Percentiles rank a stretch among this genome's conserved stretches.
These are phyloP conservation scores for Nannizziopsis arthrosporioides DNA, from an alignment of 2,329 filamentous ascomycete genomes.

Conservation along the genomic window DNA sequence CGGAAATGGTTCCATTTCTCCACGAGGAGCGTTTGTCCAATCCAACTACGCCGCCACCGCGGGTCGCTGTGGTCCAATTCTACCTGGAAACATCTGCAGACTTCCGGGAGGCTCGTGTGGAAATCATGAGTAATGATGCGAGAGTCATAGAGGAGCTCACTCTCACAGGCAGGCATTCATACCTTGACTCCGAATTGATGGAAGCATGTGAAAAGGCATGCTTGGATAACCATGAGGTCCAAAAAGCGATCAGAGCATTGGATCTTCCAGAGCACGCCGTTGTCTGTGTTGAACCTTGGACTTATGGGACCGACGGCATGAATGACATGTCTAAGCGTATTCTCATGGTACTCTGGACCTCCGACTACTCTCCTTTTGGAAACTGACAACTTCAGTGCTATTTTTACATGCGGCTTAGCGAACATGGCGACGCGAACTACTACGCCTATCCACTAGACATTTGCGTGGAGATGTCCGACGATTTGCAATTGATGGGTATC, in stretches of 20 bases:
- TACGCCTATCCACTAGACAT: slow-evolving; percentile 49
- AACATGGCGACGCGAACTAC: slow-evolving; percentile 42
- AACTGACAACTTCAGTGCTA: slow-evolving; percentile 20
- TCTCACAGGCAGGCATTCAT: slow-evolving; percentile 36
- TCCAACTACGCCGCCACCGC: slow-evolving; percentile 20
- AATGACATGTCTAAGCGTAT: slow-evolving; percentile 33
- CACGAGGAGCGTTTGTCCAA: slow-evolving; percentile 32
- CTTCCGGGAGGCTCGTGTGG: slow-evolving; percentile 17
- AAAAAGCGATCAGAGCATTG: slow-evolving; percentile 34
- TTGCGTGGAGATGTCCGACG: slow-evolving; percentile 33
- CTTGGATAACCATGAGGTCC: slow-evolving; percentile 33
- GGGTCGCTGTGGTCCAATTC: slow-evolving; percentile 34
- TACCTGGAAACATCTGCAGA: slow-evolving; percentile 10
- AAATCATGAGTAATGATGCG: slow-evolving; percentile 16
- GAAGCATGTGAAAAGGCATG: slow-evolving; percentile 39
- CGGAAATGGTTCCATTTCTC: slow-evolving; percentile 37
- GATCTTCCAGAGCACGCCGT: slow-evolving; percentile 36
- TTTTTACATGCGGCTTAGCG: slow-evolving; percentile 33
- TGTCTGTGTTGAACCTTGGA: slow-evolving; percentile 45
- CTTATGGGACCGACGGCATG: slow-evolving; percentile 45
- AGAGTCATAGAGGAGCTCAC: slow-evolving; percentile 22
- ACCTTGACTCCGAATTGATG: slow-evolving; percentile 41
- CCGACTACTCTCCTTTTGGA: not conserved
- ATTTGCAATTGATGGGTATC: slow-evolving; percentile 40
- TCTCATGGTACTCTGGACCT: not conserved